These are phyloP conservation scores for Pseudogymnoascus sp. DNA, from an alignment of 2,329 filamentous ascomycete species.

Conservation along the genomic window DNA sequence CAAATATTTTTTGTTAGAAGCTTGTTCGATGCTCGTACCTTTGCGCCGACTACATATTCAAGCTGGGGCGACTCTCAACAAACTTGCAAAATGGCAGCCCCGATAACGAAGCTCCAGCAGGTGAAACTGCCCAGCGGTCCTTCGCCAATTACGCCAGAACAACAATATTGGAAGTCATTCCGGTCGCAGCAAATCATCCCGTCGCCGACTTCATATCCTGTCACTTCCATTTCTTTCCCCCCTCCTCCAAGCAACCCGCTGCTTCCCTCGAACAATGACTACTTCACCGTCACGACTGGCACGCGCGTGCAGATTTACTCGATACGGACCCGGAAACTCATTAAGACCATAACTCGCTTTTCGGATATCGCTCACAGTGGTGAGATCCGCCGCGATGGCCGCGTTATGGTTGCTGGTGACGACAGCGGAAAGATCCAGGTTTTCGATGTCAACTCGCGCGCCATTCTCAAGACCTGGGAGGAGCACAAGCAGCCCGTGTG, in stretches of 20 bases:
- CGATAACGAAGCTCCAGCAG: constrained; percentile 37
- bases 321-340: constrained; percentile 78
- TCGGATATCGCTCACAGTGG: constrained; percentile 85
- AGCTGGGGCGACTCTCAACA: not conserved
- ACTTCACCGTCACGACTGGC: constrained; percentile 91
- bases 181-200: constrained; percentile 85
- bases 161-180: constrained; percentile 94
- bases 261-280: constrained; percentile 48
- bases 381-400: constrained; percentile 80
- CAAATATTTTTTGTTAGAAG: constrained; percentile 9
- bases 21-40: constrained; percentile 4
- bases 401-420: constrained; percentile 84
- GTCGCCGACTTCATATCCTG: constrained; percentile 79
- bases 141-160: constrained; percentile 78
- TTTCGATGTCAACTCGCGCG: constrained; percentile 82
- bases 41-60: constrained; percentile 8
- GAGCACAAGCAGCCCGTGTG: constrained; percentile 92
- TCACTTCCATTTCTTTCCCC: constrained; percentile 82
- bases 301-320: constrained; percentile 92
- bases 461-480: constrained; percentile 91
- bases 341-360: constrained; percentile 93
- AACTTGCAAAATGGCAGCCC: constrained; percentile 25
- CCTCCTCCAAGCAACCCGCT: constrained; percentile 36
- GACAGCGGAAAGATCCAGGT: constrained; percentile 90
- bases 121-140: constrained; percentile 79